Percentiles rank a stretch among this genome's conserved stretches.
These are phyloP conservation scores for Gastroboletus turbinatus DNA, from an alignment of 1,284 basidiomycete genomes.

Conservation along the genomic window DNA sequence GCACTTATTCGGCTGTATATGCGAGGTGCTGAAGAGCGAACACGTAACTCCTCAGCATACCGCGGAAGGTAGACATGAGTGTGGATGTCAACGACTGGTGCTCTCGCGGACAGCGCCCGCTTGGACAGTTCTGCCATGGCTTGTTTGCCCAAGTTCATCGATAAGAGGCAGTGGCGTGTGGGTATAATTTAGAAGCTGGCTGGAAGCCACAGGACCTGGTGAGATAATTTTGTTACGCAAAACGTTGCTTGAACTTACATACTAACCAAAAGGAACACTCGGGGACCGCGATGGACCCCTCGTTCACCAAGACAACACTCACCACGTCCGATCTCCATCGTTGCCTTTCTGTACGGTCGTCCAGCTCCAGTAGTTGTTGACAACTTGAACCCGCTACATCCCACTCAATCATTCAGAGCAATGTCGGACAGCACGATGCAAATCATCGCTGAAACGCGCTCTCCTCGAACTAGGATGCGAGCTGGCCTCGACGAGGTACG, in stretches of 20 bases:
- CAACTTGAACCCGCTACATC: background rate
- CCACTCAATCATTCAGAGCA: background rate
- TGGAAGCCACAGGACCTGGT: conserved; percentile 14
- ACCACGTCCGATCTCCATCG: background rate
- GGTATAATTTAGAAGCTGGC: conserved; percentile 18
- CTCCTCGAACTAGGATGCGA: conserved; percentile 22
- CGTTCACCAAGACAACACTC: background rate
- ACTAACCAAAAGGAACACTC: background rate
- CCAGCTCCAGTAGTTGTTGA: background rate
- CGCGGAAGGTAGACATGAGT: conserved; percentile 81
- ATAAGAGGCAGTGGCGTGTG: conserved; percentile 23
- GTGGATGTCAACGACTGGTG: conserved; percentile 72
- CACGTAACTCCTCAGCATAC: conserved; percentile 64
- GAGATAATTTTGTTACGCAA: conserved; percentile 19
- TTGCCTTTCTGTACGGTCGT: background rate
- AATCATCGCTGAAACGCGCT: conserved; percentile 1
- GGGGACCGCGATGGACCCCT: conserved; percentile 11
- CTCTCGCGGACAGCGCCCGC: conserved; percentile 13
- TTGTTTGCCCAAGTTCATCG: conserved; percentile 29
- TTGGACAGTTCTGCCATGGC: conserved; percentile 28
- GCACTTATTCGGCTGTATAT: conserved; percentile 55
- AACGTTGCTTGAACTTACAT: conserved; percentile 6
- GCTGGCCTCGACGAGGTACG: conserved; percentile 31
- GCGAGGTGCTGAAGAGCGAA: conserved; percentile 60
- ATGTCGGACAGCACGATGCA: conserved; percentile 6